Evolutionary conservation across 768 basidiomycete species (phyloP).

Genomic region (Ramaria rubella): DNA sequence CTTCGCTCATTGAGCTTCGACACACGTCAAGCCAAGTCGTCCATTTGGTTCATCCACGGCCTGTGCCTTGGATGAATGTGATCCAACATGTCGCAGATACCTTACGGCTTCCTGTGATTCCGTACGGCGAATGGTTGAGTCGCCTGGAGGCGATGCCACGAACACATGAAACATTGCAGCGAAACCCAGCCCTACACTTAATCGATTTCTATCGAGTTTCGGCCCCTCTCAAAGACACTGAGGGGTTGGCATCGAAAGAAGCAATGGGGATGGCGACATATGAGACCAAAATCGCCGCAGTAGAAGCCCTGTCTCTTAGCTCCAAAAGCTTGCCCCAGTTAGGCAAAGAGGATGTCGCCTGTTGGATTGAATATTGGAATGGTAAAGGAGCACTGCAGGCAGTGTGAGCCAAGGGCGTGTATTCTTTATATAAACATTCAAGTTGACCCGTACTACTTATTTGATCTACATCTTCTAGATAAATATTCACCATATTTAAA

Average conservation of each 20-base stretch:
- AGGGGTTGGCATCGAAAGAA: neutral
- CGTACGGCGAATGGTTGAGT: slow-evolving; percentile 26
- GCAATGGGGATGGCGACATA: slow-evolving; percentile 7
- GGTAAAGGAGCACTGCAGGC: slow-evolving; percentile 1
- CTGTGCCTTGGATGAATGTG: slow-evolving; percentile 30
- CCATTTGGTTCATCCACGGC: too few species aligned
- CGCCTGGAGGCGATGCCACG: too few species aligned
- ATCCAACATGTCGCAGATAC: slow-evolving; percentile 20
- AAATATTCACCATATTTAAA: too few species aligned
- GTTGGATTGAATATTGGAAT: slow-evolving; percentile 8
- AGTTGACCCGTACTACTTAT: too few species aligned
- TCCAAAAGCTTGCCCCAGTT: neutral
- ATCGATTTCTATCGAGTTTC: slow-evolving; percentile 23
- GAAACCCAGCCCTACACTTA: slow-evolving; percentile 28
- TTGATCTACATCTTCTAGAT: too few species aligned
- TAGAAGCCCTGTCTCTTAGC: slow-evolving; percentile 10
- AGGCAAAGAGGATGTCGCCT: slow-evolving; percentile 1
- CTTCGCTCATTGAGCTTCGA: slow-evolving; percentile 33
- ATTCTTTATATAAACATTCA: too few species aligned
- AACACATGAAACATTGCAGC: too few species aligned
- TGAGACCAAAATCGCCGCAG: slow-evolving; percentile 8
- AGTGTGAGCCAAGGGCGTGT: too few species aligned
- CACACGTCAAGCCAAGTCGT: too few species aligned
- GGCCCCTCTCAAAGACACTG: slow-evolving; percentile 13
- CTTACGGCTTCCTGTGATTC: slow-evolving; percentile 24